A percentile compares a stretch with the other conserved stretches of the same genome.
Evolutionary conservation across 176 grass and related monocot genomes (phyloP).

Genomic region (Cenchrus fungigraminus): DNA sequence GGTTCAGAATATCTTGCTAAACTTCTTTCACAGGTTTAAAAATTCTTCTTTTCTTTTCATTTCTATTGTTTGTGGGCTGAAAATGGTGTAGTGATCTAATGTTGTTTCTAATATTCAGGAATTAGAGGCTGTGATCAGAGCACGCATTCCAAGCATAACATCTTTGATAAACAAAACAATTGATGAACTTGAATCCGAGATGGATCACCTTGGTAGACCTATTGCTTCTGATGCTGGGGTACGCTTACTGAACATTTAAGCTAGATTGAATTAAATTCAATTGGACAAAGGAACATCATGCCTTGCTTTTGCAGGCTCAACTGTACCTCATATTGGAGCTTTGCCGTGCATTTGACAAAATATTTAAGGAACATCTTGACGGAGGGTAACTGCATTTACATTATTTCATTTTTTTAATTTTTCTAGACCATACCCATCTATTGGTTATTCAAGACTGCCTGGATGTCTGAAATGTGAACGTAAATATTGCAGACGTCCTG

Average conservation of each 20-base stretch:
- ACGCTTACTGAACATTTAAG: constrained; percentile 42
- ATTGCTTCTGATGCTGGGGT: constrained; percentile 88
- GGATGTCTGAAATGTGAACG: constrained; percentile 30
- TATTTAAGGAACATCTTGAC: constrained; percentile 99
- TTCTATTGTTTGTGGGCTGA: constrained; percentile 5
- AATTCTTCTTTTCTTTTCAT: constrained; percentile 13
- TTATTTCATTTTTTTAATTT: constrained; percentile 17
- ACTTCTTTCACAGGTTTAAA: constrained; percentile 77
- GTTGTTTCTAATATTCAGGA: constrained; percentile 60
- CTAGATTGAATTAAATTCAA: background rate
- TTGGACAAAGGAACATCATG: constrained; percentile 19
- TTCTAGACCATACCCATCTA: background rate
- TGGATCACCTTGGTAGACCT: constrained; percentile 86
- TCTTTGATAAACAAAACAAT: constrained; percentile 94
- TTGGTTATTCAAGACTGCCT: constrained; percentile 3
- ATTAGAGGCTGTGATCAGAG: constrained; percentile 85
- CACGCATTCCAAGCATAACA: constrained; percentile 84
- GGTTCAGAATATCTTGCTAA: constrained; percentile 92
- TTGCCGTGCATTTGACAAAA: constrained; percentile 91
- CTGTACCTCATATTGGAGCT: constrained; percentile 92
- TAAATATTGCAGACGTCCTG: constrained; percentile 67
- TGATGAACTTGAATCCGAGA: constrained; percentile 95
- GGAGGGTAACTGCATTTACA: constrained; percentile 71
- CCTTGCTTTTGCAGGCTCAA: constrained; percentile 67
- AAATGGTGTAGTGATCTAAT: constrained; percentile 29